Conservation (phyloP, 306 rosid genomes). For the Hippophae gyantsensis region DNA sequence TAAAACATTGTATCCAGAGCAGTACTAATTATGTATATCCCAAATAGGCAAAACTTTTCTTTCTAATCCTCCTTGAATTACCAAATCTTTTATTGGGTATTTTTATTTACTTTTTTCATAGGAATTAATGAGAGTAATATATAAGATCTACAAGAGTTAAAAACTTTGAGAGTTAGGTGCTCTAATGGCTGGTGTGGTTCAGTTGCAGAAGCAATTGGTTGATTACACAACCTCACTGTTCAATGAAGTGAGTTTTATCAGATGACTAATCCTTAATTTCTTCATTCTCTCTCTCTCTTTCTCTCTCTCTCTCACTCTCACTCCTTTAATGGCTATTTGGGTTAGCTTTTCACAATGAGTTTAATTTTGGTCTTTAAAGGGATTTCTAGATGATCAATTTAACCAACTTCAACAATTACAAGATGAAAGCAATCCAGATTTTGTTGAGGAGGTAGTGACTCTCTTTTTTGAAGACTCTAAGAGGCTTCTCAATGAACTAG, state of each 20-base stretch:
- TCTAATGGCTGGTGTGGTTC: constrained; percentile 43
- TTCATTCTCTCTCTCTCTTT: not conserved
- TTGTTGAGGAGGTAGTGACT: constrained; percentile 73
- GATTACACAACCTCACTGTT: constrained; percentile 53
- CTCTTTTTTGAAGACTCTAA: constrained; percentile 68
- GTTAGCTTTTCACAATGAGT: constrained; percentile 7
- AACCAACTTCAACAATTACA: constrained; percentile 54
- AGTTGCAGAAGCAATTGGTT: constrained; percentile 41
- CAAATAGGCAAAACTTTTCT: not conserved
- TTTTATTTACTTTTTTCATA: constrained; percentile 5
- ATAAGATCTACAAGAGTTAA: constrained; percentile 9
- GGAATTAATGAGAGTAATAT: constrained; percentile 1
- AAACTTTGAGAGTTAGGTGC: constrained; percentile 16
- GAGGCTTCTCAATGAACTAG: constrained; percentile 55
- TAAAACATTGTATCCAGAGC: not conserved
- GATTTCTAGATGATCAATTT: constrained; percentile 63
- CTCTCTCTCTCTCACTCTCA: not conserved
- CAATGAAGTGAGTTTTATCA: constrained; percentile 41
- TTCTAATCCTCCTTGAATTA: not conserved
- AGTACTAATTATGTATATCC: constrained; percentile 10
- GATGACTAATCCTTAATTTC: not conserved
- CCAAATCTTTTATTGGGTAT: constrained; percentile 10
- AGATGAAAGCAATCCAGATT: constrained; percentile 80
- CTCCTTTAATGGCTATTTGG: not conserved
- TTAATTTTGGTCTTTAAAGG: constrained; percentile 30